Evolutionary conservation across 23 red algal species (phyloP), one percentile per base, ranked within the genome.

Genomic region (Gracilaria gracilis): DNA sequence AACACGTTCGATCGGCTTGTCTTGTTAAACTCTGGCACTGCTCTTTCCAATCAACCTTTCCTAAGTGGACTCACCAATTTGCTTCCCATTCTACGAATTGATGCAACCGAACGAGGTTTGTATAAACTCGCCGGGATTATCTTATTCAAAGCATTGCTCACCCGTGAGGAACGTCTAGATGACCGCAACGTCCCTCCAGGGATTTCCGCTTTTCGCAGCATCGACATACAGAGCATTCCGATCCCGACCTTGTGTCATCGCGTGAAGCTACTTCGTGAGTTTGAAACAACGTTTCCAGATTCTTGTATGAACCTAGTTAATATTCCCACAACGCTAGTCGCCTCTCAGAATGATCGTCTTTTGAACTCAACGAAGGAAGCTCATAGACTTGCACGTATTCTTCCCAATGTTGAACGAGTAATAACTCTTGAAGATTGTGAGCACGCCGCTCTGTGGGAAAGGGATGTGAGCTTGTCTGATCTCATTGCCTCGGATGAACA

Each of bases 11-110:
- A 74, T 21, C 14, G 61, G 16, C 66, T 84, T 1, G 59, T 82
- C 20, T 40, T 93, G 40, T 23, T 93, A 16, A 93, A 93, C 24
- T 85, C 89, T 17, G 89, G 61, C 7, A 84, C 89, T 8, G 89
- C 89, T 37, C 57, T 93, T 58, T 12, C 70, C 25, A 27, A 37
- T 4, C 57, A 75, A 34, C 46, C 28, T 19, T 48, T 51, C 23
- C 89, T 93, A 36, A 35, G 55, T 3, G 28, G 17, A 2, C 23
- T 83, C 1, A 76, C 79, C 37, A 35, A 35, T 16, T 67, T 91
- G 13, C 87, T 91, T 50, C 87, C 87, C 12, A 57, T 91, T 1
- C 75, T 91, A 35, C 75, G 61, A 23, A 50, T 79, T 46, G 87
- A 91, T 55, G 57, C 25, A 34, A 74, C 77, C 46, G 79, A 55